A percentile compares a stretch with the other conserved stretches of the same genome.
phyloP scores from a whole-genome alignment of 2,329 filamentous ascomycete genomes.

The Diaporthe citriasiana region DNA sequence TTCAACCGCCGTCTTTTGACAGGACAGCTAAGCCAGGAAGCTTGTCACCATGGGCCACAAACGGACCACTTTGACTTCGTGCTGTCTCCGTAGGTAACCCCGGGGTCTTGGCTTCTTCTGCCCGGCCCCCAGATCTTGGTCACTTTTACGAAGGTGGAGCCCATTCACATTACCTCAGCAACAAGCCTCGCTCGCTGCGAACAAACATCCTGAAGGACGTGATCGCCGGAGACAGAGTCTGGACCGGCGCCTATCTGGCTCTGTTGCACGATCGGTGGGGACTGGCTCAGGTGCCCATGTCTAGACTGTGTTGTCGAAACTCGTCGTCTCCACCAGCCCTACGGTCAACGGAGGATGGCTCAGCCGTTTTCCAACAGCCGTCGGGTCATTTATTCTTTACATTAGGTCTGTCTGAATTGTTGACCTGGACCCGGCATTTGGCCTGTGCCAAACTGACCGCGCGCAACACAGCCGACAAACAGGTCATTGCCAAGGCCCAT shows the following conservation, averaged over 20 bases:
- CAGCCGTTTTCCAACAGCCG: constrained; percentile 10
- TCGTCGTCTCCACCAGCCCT: constrained; percentile 20
- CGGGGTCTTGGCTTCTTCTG: constrained; percentile 2
- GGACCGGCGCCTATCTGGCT: constrained; percentile 9
- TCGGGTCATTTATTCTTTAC: constrained; percentile 8
- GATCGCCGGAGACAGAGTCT: constrained; percentile 1
- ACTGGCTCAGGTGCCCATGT: not conserved
- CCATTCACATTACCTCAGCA: not conserved
- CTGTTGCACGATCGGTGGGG: constrained; percentile 1
- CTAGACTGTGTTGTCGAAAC: not conserved
- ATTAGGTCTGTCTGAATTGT: constrained; percentile 10
- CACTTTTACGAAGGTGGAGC: constrained; percentile 1
- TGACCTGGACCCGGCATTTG: constrained; percentile 18
- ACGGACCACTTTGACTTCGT: constrained; percentile 34
- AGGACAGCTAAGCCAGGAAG: constrained; percentile 33
- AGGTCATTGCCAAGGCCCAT: constrained; percentile 4
- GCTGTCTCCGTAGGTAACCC: constrained; percentile 20
- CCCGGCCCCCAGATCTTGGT: constrained; percentile 9
- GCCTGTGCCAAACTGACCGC: not conserved
- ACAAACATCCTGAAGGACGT: not conserved
- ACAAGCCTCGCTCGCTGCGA: not conserved
- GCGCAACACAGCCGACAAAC: constrained; percentile 6
- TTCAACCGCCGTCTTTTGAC: constrained; percentile 14
- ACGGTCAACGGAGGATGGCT: not conserved
- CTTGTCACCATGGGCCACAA: constrained; percentile 29